phyloP scores from a whole-genome alignment of 768 basidiomycete genomes.

The Phaeolepiota aurea region DNA sequence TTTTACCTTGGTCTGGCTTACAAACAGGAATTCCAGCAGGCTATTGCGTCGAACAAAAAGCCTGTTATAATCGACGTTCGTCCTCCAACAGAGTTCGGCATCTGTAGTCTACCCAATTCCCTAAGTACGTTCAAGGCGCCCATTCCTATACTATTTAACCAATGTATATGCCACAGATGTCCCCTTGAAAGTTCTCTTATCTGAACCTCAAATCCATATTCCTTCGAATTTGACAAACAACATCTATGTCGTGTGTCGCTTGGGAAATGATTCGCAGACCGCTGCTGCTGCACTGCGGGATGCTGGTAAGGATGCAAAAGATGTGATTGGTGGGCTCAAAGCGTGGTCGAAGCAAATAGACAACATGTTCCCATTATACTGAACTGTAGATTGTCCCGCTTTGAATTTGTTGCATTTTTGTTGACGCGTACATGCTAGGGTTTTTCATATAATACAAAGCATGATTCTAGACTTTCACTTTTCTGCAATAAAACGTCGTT shows the following conservation, averaged over 20 bases:
- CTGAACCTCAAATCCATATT: constrained; percentile 45
- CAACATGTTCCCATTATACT: constrained; percentile 75
- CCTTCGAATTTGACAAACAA: constrained; percentile 15
- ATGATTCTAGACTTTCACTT: too few species aligned
- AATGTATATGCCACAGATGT: constrained; percentile 33
- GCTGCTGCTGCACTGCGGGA: constrained; percentile 61
- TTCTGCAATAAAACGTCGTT: too few species aligned
- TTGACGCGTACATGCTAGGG: too few species aligned
- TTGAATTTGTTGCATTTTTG: too few species aligned
- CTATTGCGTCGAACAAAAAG: constrained; percentile 8
- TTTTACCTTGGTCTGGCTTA: neutral
- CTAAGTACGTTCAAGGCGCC: constrained; percentile 60
- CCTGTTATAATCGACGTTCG: constrained; percentile 71
- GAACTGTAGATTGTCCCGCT: too few species aligned
- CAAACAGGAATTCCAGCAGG: constrained; percentile 13
- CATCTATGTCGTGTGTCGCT: constrained; percentile 67
- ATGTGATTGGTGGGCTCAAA: constrained; percentile 75
- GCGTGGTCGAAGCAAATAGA: constrained; percentile 79
- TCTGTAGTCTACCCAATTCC: constrained; percentile 72
- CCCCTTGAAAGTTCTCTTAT: constrained; percentile 57
- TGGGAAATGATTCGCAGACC: constrained; percentile 91
- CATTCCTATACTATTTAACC: neutral
- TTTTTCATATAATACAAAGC: too few species aligned
- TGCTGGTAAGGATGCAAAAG: constrained; percentile 26
- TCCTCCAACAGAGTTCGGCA: constrained; percentile 72